Conservation (phyloP, 129 eudicot genomes). For the Calendula officinalis region DNA sequence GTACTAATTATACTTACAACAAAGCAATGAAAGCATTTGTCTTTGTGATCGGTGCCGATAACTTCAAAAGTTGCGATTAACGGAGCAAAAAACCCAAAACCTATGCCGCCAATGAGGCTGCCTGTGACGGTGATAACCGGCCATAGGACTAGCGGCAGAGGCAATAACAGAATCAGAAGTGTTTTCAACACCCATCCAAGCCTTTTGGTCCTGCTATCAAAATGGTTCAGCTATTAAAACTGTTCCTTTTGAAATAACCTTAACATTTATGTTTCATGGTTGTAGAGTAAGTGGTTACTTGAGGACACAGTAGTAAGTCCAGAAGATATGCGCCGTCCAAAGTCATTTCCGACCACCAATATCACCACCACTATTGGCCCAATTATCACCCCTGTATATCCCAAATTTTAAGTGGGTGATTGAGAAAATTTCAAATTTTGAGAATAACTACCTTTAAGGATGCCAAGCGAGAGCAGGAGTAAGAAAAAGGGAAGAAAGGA, state of each 20-base stretch:
- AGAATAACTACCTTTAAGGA: conserved; percentile 49
- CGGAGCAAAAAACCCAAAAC: conserved; percentile 76
- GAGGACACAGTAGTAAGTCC: conserved; percentile 84
- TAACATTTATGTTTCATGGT: too few relatives aligned
- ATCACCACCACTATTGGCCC: conserved; percentile 53
- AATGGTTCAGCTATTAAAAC: too few relatives aligned
- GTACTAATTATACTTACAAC: conserved; percentile 42
- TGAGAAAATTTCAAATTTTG: not conserved
- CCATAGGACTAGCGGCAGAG: conserved; percentile 72
- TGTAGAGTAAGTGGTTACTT: conserved; percentile 41
- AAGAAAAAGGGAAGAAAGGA: conserved; percentile 70
- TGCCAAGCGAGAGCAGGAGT: conserved; percentile 61
- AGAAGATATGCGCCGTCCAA: conserved; percentile 85
- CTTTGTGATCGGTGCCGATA: conserved; percentile 45
- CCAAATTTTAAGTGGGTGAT: not conserved
- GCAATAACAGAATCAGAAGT: conserved; percentile 47
- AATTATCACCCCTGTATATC: conserved; percentile 53
- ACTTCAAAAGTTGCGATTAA: conserved; percentile 91
- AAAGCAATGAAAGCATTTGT: conserved; percentile 69
- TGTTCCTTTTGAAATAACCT: not conserved
- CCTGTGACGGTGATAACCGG: conserved; percentile 51
- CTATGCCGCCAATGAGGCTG: conserved; percentile 75
- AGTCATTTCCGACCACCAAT: conserved; percentile 66
- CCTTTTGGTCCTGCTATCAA: conserved; percentile 57
- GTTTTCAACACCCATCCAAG: conserved; percentile 74